Evolutionary conservation across 139 green algal genomes (phyloP).

Genomic region (Raphidocelis subcapitata): DNA sequence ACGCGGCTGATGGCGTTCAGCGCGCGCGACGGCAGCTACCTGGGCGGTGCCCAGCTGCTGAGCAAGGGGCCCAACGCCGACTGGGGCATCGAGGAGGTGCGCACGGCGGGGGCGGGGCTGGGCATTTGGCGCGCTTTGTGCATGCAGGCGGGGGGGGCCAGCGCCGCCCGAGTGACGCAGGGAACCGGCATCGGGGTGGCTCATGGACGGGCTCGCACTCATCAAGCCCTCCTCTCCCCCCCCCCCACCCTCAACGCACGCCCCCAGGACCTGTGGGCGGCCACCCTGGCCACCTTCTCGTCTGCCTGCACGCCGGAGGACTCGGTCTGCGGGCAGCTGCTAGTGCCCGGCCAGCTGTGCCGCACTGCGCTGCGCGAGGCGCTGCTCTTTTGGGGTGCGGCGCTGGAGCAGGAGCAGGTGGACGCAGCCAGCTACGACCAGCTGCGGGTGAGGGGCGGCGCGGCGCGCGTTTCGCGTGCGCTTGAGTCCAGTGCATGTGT

Average conservation of each 20-base stretch:
- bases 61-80: conserved; percentile 9
- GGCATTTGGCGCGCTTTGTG: no score
- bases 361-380: conserved; percentile 38
- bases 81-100: conserved; percentile 16
- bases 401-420: conserved; percentile 23
- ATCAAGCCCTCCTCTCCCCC: background rate
- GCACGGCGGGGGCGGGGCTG: background rate
- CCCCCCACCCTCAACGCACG: background rate
- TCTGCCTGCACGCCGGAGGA: background rate
- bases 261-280: conserved; percentile 24
- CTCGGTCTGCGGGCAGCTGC: conserved; percentile 28
- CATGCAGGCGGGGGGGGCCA: no score
- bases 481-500: no score
- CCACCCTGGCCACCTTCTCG: background rate
- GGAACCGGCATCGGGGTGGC: no score
- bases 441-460: conserved; percentile 9
- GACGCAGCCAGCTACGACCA: conserved; percentile 9
- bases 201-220: no score
- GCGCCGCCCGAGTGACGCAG: no score
- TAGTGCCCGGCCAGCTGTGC: conserved; percentile 42
- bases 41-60: conserved; percentile 15
- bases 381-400: conserved; percentile 34
- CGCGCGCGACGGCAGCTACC: conserved; percentile 3
- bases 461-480: no score
- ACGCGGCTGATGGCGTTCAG: background rate